These are phyloP conservation scores for Cicer bijugum DNA, from an alignment of 306 rosid genomes.

Conservation along the genomic window DNA sequence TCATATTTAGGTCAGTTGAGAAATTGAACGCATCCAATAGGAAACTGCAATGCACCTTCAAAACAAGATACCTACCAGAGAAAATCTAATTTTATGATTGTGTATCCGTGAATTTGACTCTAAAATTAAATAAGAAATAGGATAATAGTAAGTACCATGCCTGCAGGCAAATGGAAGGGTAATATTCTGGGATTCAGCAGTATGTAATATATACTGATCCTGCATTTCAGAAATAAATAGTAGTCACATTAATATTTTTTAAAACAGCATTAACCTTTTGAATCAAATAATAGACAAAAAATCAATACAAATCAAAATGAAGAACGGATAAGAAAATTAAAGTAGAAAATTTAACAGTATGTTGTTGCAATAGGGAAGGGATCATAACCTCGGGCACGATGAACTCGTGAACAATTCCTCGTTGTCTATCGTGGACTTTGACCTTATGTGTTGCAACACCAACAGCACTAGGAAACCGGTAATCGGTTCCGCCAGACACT, in stretches of 20 bases:
- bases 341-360: background rate
- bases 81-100: background rate
- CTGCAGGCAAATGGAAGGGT: conserved; percentile 99
- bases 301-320: background rate
- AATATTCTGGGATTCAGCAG: conserved; percentile 87
- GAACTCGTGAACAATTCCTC: conserved; percentile 86
- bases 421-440: conserved; percentile 80
- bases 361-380: conserved; percentile 11
- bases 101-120: conserved; percentile 1
- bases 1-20: too few relatives aligned
- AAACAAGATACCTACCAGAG: conserved; percentile 1
- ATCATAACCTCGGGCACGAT: conserved; percentile 79
- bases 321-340: background rate
- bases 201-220: conserved; percentile 95
- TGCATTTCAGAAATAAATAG: conserved; percentile 48
- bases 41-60: background rate
- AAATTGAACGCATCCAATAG: too few relatives aligned
- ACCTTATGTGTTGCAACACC: conserved; percentile 72
- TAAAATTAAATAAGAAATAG: background rate
- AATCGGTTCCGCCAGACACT: conserved; percentile 42
- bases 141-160: conserved; percentile 84
- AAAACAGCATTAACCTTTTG: background rate
- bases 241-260: background rate
- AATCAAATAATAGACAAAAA: background rate
- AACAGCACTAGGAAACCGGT: conserved; percentile 43